phyloP scores from a whole-genome alignment of 1,139 yeast genomes.

The Pichia sp. region DNA sequence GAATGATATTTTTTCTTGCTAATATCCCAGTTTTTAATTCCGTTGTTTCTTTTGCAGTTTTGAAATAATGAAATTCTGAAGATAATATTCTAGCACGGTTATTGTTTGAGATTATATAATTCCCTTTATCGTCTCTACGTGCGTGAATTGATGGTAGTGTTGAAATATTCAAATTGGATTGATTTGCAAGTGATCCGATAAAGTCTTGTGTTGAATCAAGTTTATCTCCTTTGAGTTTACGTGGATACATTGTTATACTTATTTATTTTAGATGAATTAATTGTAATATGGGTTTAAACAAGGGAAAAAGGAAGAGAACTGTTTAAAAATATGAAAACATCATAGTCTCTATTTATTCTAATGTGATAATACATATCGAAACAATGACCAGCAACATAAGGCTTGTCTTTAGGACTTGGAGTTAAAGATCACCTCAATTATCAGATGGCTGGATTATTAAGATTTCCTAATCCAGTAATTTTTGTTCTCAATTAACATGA shows the following conservation, averaged over 20 bases:
- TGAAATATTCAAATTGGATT: conserved; percentile 6
- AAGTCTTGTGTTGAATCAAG: conserved; percentile 10
- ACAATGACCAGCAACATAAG: too few species aligned
- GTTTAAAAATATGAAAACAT: too few species aligned
- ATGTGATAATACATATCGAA: too few species aligned
- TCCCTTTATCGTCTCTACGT: neutral
- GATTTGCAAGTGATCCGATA: conserved; percentile 8
- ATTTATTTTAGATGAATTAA: too few species aligned
- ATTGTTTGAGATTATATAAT: neutral
- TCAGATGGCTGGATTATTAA: neutral
- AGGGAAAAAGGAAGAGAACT: neutral
- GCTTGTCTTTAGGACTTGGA: too few species aligned
- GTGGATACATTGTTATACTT: conserved; percentile 3
- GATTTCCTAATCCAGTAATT: neutral
- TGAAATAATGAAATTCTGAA: neutral
- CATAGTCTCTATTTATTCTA: too few species aligned
- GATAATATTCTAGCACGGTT: neutral
- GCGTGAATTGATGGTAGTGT: conserved; percentile 8
- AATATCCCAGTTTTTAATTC: too few species aligned
- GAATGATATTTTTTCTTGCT: neutral
- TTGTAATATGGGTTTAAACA: too few species aligned
- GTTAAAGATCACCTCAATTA: neutral
- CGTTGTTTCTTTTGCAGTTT: neutral
- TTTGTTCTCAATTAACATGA: neutral
- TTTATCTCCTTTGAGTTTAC: conserved; percentile 10